Evolutionary conservation across 148 eudicot genomes (phyloP).

Genomic region (Talinum fruticosum): DNA sequence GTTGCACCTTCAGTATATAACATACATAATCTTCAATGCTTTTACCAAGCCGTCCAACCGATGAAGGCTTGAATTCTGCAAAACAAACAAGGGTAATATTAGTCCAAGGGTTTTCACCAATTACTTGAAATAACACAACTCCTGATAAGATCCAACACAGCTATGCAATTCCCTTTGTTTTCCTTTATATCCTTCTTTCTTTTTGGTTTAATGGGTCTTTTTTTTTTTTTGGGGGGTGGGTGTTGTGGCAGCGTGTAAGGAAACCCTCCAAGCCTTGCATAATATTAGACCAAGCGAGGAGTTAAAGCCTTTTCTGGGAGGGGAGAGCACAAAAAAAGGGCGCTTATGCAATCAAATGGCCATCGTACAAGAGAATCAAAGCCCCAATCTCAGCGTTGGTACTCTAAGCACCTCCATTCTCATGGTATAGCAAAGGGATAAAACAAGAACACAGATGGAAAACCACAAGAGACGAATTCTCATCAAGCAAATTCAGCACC

Average conservation of each 20-base stretch:
- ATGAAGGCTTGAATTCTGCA: slow-evolving; percentile 29
- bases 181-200: not conserved
- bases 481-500: not conserved
- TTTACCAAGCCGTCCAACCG: slow-evolving; percentile 3
- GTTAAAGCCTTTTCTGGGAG: too few relatives aligned
- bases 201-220: too few relatives aligned
- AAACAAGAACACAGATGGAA: not conserved
- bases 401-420: not conserved
- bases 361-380: not conserved
- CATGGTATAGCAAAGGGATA: not conserved
- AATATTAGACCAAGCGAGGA: not conserved
- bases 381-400: not conserved
- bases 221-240: not conserved
- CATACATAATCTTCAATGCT: slow-evolving; percentile 18
- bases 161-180: not conserved
- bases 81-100: slow-evolving; percentile 8
- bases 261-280: not conserved
- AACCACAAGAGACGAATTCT: not conserved
- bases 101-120: not conserved
- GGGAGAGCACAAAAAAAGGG: too few relatives aligned
- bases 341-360: not conserved
- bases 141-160: not conserved
- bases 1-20: slow-evolving; percentile 24
- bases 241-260: not conserved
- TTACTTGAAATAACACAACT: not conserved